Percentiles rank a stretch among this genome's conserved stretches.
Conservation (phyloP, 805 yeast species). For the Saccharomycopsis lassenensis region DNA sequence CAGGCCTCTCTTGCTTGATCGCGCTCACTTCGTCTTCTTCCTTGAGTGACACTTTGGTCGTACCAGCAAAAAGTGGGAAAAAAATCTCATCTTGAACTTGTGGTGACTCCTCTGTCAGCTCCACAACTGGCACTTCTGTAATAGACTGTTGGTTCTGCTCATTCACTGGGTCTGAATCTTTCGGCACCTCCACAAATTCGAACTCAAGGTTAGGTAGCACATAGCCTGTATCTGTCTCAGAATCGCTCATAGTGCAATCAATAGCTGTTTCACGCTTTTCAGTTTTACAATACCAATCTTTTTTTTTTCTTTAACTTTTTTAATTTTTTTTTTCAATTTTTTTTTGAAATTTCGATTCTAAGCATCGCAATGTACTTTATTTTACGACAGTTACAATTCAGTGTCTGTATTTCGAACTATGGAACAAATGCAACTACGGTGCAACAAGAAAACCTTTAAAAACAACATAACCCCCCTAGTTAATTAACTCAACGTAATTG, state of each 20-base stretch:
- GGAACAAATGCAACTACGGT: too few species aligned
- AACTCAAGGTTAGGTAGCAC: slow-evolving; percentile 14
- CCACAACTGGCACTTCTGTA: not conserved
- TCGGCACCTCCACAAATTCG: slow-evolving; percentile 14
- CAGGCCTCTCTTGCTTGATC: slow-evolving; percentile 9
- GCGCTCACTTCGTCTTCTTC: slow-evolving; percentile 4
- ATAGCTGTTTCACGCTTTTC: too few species aligned
- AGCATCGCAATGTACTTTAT: too few species aligned
- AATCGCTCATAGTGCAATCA: too few species aligned
- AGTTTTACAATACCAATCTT: too few species aligned
- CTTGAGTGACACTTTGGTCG: slow-evolving; percentile 13
- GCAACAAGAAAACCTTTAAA: too few species aligned
- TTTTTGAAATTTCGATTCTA: too few species aligned
- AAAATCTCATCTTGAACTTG: slow-evolving; percentile 16
- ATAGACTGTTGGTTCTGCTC: not conserved
- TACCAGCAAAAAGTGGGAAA: slow-evolving; percentile 15
- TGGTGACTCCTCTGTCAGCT: not conserved
- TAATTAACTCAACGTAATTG: slow-evolving; percentile 74
- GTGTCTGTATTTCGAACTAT: not conserved
- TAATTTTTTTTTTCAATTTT: too few species aligned
- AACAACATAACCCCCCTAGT: too few species aligned
- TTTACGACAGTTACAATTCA: not conserved
- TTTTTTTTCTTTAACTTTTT: too few species aligned
- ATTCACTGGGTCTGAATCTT: not conserved
- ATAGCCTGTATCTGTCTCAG: too few species aligned